phyloP scores from a whole-genome alignment of 352 stramenopile genomes.

The Elongisporangium senticosum region DNA sequence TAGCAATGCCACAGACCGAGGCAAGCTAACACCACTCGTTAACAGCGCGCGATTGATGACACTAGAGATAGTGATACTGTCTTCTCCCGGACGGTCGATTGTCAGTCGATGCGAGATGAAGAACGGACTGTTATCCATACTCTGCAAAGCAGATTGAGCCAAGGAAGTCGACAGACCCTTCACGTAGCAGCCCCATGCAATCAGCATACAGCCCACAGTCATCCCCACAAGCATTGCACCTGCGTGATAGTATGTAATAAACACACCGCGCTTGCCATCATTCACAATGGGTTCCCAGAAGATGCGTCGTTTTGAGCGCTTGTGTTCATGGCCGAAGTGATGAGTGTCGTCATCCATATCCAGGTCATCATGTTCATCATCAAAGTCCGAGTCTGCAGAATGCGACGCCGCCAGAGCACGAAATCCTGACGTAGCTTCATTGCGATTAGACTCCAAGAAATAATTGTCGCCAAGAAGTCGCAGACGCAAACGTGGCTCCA shows the following conservation, averaged over 20 bases:
- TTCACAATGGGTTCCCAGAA: constrained; percentile 76
- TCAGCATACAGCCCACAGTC: constrained; percentile 37
- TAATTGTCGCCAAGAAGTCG: constrained; percentile 54
- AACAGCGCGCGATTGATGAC: constrained; percentile 58
- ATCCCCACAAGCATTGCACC: constrained; percentile 48
- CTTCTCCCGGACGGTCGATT: constrained; percentile 57
- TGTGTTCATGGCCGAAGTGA: neutral
- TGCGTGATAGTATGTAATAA: constrained; percentile 78
- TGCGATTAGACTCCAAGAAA: constrained; percentile 45
- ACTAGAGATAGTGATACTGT: constrained; percentile 75
- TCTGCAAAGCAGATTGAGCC: constrained; percentile 54
- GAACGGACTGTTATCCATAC: constrained; percentile 56
- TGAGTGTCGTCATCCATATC: neutral
- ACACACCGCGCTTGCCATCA: constrained; percentile 66
- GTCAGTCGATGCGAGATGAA: constrained; percentile 62
- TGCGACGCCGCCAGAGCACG: neutral
- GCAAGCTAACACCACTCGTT: neutral
- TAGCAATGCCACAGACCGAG: constrained; percentile 19
- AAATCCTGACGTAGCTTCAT: constrained; percentile 10
- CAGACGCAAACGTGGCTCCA: constrained; percentile 43
- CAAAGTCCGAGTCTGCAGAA: constrained; percentile 14
- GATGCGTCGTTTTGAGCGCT: constrained; percentile 18
- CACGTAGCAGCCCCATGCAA: constrained; percentile 74
- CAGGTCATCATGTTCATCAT: constrained; percentile 9
- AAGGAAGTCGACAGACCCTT: constrained; percentile 65